Evolutionary conservation across 129 eudicot species (phyloP).

Genomic region (Flaveria ramosissima): DNA sequence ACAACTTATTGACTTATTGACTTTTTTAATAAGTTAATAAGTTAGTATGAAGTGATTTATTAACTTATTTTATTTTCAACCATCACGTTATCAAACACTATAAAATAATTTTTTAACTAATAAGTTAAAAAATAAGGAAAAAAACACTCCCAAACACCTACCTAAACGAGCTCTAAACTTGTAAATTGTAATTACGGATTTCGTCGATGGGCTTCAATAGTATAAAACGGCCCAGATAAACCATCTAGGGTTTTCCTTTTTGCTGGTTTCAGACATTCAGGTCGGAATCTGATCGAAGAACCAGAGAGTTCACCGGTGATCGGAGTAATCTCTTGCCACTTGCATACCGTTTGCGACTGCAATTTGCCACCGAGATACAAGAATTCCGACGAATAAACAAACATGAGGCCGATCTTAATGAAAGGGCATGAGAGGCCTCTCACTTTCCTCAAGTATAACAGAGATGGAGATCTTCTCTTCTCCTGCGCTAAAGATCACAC

Average conservation of each 20-base stretch:
- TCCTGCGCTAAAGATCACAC: slow-evolving; percentile 88
- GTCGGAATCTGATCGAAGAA: not conserved
- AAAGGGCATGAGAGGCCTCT: slow-evolving; percentile 98
- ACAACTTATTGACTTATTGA: too few species aligned
- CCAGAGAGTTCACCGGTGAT: not conserved
- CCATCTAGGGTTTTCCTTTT: not conserved
- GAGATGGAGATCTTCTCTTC: slow-evolving; percentile 94
- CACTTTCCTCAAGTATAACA: slow-evolving; percentile 78
- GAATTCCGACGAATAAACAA: slow-evolving; percentile 1
- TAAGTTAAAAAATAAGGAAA: too few species aligned
- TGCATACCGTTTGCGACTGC: not conserved
- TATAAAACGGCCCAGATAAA: not conserved
- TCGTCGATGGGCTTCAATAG: not conserved
- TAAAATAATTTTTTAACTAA: too few species aligned
- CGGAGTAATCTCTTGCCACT: not conserved
- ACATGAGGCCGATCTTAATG: slow-evolving; percentile 96
- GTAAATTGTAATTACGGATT: not conserved
- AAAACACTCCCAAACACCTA: too few species aligned
- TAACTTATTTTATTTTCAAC: too few species aligned
- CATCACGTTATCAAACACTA: too few species aligned
- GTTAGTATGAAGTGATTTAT: too few species aligned
- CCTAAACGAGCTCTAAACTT: too few species aligned
- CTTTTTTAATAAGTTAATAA: too few species aligned
- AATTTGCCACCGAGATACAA: not conserved
- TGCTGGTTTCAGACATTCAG: not conserved